Base-by-base conservation (phyloP, 164 flowering plant species). In the Brasenia schreberi region DNA sequence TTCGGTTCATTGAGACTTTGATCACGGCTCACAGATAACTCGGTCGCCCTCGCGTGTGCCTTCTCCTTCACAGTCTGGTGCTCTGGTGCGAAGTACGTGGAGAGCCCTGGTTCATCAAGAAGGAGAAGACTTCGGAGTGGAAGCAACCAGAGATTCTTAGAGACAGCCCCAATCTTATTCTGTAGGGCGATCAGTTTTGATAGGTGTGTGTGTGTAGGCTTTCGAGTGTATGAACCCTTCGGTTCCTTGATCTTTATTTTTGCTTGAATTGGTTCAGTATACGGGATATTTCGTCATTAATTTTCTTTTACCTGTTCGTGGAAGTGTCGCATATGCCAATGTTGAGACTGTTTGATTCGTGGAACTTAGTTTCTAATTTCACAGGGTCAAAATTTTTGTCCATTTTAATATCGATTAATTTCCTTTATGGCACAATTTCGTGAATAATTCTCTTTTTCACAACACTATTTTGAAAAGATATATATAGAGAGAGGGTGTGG, bases 1-100 rank as follows among this genome's bases (percentile, higher is more conserved):
- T 86, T 76, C 80, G 88, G 65, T 86, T 86, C 70, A 84, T 86
- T 42, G 90, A 86, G 68, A 84, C 90, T 0, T 77, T 86, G 70
- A 77, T 86, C 44, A 86, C 90, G 58, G 90, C 85, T 60, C 90
- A 86, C 70, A 73, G 90, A 77, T 86, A 66, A 80, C 6, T 23
- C 56, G 10, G 56, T 49, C 12, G 3, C 16, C 56, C 16, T 49
- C 56, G 10, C 56, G 16, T 14, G 6, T 49, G 3, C 56, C 16
- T 9, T 9, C 16, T 49, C 16, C 56, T 14, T 49, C 56, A 6
- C 56, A 49, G 10, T 14, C 12, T 49, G 56, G 56, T 14, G 10
- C 56, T 49, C 56, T 5, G 56, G 16, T 9, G 56, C 56, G 14
- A 14, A 49, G 16, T 9, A 9, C 16, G 56, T 49, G 56, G 16